phyloP scores from a whole-genome alignment of 805 yeast genomes.

The Candida bentonensis region DNA sequence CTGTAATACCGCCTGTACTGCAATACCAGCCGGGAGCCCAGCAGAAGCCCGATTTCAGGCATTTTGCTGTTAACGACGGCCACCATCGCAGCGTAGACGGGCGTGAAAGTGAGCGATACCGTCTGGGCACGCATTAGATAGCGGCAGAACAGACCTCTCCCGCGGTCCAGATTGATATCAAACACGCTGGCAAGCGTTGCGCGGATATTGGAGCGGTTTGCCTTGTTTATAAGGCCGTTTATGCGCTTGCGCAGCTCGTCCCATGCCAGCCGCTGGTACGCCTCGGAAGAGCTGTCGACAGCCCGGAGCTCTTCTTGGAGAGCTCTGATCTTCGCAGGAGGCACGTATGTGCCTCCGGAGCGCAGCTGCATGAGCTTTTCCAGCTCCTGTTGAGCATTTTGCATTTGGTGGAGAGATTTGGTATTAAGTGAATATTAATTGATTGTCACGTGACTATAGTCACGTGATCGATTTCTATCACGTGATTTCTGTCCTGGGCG shows the following conservation, averaged over 20 bases:
- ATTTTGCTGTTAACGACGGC: constrained; percentile 50
- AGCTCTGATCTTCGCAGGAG: constrained; percentile 37
- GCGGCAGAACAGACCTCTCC: constrained; percentile 46
- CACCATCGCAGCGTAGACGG: constrained; percentile 42
- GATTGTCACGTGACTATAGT: too few species aligned
- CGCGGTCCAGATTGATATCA: constrained; percentile 43
- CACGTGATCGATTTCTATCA: too few species aligned
- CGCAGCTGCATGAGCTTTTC: constrained; percentile 25
- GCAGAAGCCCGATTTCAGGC: constrained; percentile 52
- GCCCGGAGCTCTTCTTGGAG: constrained; percentile 21
- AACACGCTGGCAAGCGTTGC: constrained; percentile 37
- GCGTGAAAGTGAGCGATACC: constrained; percentile 27
- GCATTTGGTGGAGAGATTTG: too few species aligned
- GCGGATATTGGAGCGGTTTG: constrained; percentile 33
- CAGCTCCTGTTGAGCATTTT: constrained; percentile 23
- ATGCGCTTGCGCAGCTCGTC: constrained; percentile 33
- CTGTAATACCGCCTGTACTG: constrained; percentile 44
- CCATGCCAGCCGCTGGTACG: constrained; percentile 46
- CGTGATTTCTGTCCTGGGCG: too few species aligned
- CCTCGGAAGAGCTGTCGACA: constrained; percentile 9
- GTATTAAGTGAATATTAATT: too few species aligned
- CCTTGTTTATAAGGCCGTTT: constrained; percentile 33
- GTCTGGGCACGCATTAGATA: constrained; percentile 41
- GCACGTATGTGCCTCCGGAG: constrained; percentile 37
- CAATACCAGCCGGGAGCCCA: constrained; percentile 38